These are phyloP conservation scores for Leccinellum rugosiceps DNA, from an alignment of 768 basidiomycete species.

Conservation along the genomic window DNA sequence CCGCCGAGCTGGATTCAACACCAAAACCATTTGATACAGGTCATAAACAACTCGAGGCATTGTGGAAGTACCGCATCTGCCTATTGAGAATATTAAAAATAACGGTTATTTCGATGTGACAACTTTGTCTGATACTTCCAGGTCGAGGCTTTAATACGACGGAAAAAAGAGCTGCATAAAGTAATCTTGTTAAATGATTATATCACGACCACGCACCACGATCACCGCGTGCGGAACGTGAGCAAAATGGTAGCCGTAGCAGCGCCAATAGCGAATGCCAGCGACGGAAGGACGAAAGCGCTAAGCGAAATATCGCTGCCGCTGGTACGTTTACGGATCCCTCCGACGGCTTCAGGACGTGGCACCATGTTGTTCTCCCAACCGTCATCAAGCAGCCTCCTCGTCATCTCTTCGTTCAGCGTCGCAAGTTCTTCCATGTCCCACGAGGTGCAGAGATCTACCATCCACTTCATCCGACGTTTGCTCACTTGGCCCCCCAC, in stretches of 20 bases:
- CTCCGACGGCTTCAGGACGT: slow-evolving; percentile 40
- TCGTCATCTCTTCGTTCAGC: slow-evolving; percentile 65
- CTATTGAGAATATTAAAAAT: neutral
- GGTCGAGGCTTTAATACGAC: neutral
- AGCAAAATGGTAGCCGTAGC: slow-evolving; percentile 35
- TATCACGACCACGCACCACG: slow-evolving; percentile 4
- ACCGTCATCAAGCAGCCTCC: slow-evolving; percentile 70
- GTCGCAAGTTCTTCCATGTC: slow-evolving; percentile 72
- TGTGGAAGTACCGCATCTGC: neutral
- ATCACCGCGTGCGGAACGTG: slow-evolving; percentile 32
- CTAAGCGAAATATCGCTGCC: slow-evolving; percentile 5
- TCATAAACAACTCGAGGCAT: no score
- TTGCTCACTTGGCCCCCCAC: slow-evolving; percentile 75
- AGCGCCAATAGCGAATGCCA: slow-evolving; percentile 45
- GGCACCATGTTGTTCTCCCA: slow-evolving; percentile 70
- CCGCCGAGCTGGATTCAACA: neutral
- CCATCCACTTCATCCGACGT: slow-evolving; percentile 91
- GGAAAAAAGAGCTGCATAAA: neutral
- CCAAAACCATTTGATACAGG: neutral
- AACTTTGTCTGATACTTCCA: neutral
- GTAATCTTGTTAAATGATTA: neutral
- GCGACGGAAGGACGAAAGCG: slow-evolving; percentile 26
- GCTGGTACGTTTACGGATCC: slow-evolving; percentile 16
- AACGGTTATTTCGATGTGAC: neutral
- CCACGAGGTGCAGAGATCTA: slow-evolving; percentile 82